A percentile compares a stretch with the other conserved stretches of the same genome.
These are phyloP conservation scores for Talinum fruticosum DNA, from an alignment of 148 eudicot species.

Conservation along the genomic window DNA sequence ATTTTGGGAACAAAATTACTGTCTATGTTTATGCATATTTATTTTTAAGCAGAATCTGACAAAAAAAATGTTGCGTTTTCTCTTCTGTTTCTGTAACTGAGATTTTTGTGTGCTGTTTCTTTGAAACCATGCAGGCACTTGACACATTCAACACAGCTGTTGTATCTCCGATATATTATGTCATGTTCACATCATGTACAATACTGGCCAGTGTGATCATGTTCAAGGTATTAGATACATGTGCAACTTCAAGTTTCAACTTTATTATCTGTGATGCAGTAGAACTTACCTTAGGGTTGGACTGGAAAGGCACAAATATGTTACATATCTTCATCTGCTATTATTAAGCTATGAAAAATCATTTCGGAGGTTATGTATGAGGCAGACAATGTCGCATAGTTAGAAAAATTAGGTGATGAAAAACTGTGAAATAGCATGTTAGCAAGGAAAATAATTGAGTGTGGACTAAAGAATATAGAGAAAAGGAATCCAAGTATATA, in stretches of 20 bases:
- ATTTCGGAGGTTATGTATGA: not conserved
- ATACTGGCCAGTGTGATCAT: slow-evolving; percentile 72
- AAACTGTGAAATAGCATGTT: not conserved
- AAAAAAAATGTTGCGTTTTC: not conserved
- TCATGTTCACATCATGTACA: slow-evolving; percentile 72
- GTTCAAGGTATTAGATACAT: slow-evolving; percentile 53
- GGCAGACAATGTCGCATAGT: not conserved
- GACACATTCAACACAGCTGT: slow-evolving; percentile 78
- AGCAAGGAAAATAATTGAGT: not conserved
- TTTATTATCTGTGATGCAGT: not conserved
- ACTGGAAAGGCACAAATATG: not conserved
- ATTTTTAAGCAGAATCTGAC: not conserved
- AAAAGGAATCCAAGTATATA: too few species aligned
- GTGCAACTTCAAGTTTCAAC: not conserved
- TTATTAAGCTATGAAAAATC: not conserved
- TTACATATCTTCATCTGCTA: not conserved
- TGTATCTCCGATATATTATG: slow-evolving; percentile 75
- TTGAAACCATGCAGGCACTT: slow-evolving; percentile 52
- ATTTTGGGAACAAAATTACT: not conserved
- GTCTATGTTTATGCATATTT: not conserved
- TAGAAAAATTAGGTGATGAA: not conserved
- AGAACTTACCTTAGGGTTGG: not conserved
- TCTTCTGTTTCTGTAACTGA: slow-evolving; percentile 2
- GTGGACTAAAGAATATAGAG: not conserved
- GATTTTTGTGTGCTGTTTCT: slow-evolving; percentile 11